Base-by-base conservation (phyloP, 345 rosid genomes). In the Balakata baccata region DNA sequence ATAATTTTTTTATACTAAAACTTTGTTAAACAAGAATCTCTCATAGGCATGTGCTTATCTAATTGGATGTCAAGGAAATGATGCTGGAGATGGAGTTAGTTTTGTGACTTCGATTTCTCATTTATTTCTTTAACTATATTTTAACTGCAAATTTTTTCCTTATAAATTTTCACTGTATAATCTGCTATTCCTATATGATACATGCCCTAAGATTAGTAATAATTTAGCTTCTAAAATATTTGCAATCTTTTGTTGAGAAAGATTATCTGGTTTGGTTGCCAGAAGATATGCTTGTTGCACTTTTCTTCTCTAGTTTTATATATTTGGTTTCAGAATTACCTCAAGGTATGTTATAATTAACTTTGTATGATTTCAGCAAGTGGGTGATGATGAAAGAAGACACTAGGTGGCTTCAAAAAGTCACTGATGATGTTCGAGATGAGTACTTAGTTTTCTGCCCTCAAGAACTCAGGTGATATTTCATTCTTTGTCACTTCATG, bases 301-400 rank as follows among this genome's bases (percentile, higher is more conserved):
- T 6, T 74, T 45, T 53, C 14, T 64, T 64, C 17, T 41, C 34
- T 49, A 37, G 53, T 71, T 64, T 65, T 65, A 16, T 43, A 29
- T 20, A 22, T 3, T 54, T 47, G 41, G 52, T n/a, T 58, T 63
- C 37, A 34, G 49, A 17, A 67, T 51, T 20, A 17, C 52, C 60
- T 14, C 29, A 10, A 45, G 43, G 25, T 64, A 25, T 60, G 17
- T 63, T 47, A 25, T n/a, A 20, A 0, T 53, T 68, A 50, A 37
- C 54, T 47, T 43, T 37, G 59, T 71, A 73, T 72, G 69, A 66
- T 89, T 73, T 75, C 90, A 95, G 97, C 76, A 92, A 95, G 83
- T 95, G 99, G 98, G 96, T 95, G 78, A 95, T 95, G 99, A 95
- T 95, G 98, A 95, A 92, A 75, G 87, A 89, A 77, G 92, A 92